Conservation (phyloP, 2,329 filamentous ascomycete species). For the Monosporascus sp. region DNA sequence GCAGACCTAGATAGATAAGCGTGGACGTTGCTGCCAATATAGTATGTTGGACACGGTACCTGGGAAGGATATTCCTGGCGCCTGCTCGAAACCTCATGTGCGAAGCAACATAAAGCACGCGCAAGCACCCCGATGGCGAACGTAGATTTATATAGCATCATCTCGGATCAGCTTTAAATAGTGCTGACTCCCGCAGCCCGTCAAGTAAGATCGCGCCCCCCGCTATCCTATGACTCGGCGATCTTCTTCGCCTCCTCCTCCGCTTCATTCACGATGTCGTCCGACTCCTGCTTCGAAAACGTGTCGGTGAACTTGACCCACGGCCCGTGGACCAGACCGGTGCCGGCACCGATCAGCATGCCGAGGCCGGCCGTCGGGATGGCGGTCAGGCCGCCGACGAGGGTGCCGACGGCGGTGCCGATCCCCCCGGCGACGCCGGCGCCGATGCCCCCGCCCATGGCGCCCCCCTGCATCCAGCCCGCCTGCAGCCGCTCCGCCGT, state of each 20-base stretch:
- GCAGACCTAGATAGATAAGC: no score
- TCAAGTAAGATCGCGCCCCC: no score
- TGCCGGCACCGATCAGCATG: constrained; percentile 25
- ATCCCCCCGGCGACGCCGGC: constrained; percentile 27
- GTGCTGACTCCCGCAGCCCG: no score
- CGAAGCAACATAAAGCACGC: no score
- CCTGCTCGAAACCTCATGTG: no score
- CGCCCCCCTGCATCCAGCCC: constrained; percentile 28
- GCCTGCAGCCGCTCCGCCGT: constrained; percentile 25
- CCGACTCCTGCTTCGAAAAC: constrained; percentile 23
- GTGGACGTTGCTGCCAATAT: no score
- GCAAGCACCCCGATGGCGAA: no score
- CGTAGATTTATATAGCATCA: no score
- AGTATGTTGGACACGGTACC: no score
- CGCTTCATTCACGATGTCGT: constrained; percentile 23
- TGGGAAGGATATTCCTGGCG: no score
- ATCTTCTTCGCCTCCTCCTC: constrained; percentile 21
- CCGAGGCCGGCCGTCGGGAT: constrained; percentile 27
- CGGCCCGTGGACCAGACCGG: constrained; percentile 27
- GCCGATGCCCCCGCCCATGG: constrained; percentile 26
- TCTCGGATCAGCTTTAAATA: no score
- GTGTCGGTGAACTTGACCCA: constrained; percentile 28
- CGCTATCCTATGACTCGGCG: constrained; percentile 3
- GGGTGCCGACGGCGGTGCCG: constrained; percentile 23
- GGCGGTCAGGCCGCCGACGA: constrained; percentile 25